Percentiles rank a stretch among this genome's conserved stretches.
Evolutionary conservation across 441 rosid genomes (phyloP).

Genomic region (Aquilaria agallochum): DNA sequence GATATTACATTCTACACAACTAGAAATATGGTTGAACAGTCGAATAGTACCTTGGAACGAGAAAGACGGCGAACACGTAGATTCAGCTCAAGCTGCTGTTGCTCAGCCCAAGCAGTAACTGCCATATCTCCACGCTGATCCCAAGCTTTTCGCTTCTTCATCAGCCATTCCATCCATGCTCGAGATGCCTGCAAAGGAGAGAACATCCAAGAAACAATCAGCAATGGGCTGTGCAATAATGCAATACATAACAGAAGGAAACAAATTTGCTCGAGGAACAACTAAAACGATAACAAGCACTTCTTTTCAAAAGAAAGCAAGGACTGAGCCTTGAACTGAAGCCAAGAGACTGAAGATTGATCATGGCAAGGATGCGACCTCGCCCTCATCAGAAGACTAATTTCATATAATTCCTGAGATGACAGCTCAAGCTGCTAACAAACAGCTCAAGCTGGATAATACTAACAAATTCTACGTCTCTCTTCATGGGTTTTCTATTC

Average conservation of each 20-base stretch:
- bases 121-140: slow-evolving; percentile 98
- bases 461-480: too few relatives aligned
- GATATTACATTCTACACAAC: background rate
- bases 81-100: slow-evolving; percentile 87
- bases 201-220: slow-evolving; percentile 14
- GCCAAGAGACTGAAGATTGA: too few relatives aligned
- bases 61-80: slow-evolving; percentile 88
- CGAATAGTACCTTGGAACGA: slow-evolving; percentile 63
- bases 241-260: background rate
- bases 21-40: background rate
- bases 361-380: too few relatives aligned
- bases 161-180: slow-evolving; percentile 99
- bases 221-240: background rate
- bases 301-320: background rate
- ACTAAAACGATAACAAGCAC: background rate
- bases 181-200: slow-evolving; percentile 67
- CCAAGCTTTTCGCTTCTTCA: slow-evolving; percentile 90
- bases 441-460: too few relatives aligned
- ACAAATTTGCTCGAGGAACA: background rate
- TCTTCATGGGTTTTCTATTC: too few relatives aligned
- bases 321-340: too few relatives aligned
- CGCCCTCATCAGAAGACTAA: too few relatives aligned
- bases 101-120: slow-evolving; percentile 95
- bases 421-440: too few relatives aligned
- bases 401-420: too few relatives aligned